phyloP scores from a whole-genome alignment of 2,329 filamentous ascomycete genomes.

The Xylaria multiplex region DNA sequence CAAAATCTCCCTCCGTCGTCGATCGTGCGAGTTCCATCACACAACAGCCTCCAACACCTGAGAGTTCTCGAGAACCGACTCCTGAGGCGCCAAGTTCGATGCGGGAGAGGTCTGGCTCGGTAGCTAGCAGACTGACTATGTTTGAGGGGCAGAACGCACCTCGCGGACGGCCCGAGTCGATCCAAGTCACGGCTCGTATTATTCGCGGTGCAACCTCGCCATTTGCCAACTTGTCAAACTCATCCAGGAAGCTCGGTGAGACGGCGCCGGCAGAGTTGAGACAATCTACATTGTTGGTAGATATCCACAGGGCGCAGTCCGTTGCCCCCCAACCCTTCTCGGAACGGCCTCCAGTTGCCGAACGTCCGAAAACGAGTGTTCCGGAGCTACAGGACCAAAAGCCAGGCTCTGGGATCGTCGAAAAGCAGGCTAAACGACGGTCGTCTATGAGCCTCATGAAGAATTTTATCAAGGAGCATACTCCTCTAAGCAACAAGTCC shows the following conservation, averaged over 20 bases:
- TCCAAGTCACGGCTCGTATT: conserved; percentile 90
- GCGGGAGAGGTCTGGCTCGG: conserved; percentile 62
- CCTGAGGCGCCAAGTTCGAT: conserved; percentile 36
- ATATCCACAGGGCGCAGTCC: conserved; percentile 59
- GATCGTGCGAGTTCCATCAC: conserved; percentile 52
- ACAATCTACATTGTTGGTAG: conserved; percentile 68
- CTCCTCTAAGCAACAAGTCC: conserved; percentile 57
- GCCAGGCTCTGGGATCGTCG: conserved; percentile 49
- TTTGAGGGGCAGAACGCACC: conserved; percentile 59
- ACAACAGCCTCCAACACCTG: conserved; percentile 40
- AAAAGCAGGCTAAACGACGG: conserved; percentile 56
- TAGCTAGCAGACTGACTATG: conserved; percentile 65
- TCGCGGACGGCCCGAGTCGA: conserved; percentile 72
- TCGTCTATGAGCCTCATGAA: conserved; percentile 70
- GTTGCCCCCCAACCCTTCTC: conserved; percentile 46
- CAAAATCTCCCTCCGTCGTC: conserved; percentile 50
- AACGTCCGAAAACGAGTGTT: conserved; percentile 56
- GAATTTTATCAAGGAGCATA: conserved; percentile 70
- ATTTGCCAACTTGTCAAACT: conserved; percentile 54
- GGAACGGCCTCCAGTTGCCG: conserved; percentile 43
- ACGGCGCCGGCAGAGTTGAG: conserved; percentile 63
- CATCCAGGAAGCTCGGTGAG: conserved; percentile 55
- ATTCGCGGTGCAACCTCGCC: conserved; percentile 70
- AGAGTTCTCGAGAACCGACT: conserved; percentile 44
- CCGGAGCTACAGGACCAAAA: conserved; percentile 58